These are phyloP conservation scores for Pisolithus sp. DNA, from an alignment of 768 basidiomycete genomes.

Conservation along the genomic window DNA sequence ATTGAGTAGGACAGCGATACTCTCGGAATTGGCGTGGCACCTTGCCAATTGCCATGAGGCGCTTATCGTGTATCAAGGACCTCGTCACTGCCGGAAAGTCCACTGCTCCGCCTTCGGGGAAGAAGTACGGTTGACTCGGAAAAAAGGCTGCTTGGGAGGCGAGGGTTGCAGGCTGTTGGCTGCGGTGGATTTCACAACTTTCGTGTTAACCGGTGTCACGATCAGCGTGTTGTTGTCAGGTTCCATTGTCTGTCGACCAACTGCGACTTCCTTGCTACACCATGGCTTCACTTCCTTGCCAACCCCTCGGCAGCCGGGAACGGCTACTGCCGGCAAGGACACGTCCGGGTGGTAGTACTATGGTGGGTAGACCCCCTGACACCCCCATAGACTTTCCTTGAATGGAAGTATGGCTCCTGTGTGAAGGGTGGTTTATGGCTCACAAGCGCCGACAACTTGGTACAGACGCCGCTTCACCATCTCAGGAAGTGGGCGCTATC, in stretches of 20 bases:
- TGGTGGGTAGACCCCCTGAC: constrained; percentile 11
- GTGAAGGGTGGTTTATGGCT: neutral
- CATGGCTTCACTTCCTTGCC: neutral
- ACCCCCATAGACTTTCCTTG: constrained; percentile 6
- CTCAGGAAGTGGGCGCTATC: constrained; percentile 12
- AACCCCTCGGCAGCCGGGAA: constrained; percentile 10
- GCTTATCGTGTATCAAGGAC: neutral
- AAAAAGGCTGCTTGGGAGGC: too few relatives aligned
- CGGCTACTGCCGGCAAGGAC: neutral
- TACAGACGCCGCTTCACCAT: constrained; percentile 19
- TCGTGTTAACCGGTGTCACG: neutral
- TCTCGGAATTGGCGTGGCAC: neutral
- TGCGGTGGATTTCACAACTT: neutral
- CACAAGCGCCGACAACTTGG: constrained; percentile 10
- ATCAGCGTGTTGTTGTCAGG: too few relatives aligned
- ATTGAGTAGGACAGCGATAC: neutral
- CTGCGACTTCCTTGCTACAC: too few relatives aligned
- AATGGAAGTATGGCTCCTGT: neutral
- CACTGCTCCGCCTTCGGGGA: neutral
- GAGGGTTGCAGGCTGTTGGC: too few relatives aligned
- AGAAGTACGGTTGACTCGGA: too few relatives aligned
- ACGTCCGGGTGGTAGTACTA: neutral
- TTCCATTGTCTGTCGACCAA: neutral
- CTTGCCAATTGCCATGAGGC: neutral
- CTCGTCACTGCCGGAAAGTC: neutral